Evolutionary conservation across 2,329 filamentous ascomycete genomes (phyloP), one percentile per base, ranked within the genome.

Genomic region (Cladosporium sp.): DNA sequence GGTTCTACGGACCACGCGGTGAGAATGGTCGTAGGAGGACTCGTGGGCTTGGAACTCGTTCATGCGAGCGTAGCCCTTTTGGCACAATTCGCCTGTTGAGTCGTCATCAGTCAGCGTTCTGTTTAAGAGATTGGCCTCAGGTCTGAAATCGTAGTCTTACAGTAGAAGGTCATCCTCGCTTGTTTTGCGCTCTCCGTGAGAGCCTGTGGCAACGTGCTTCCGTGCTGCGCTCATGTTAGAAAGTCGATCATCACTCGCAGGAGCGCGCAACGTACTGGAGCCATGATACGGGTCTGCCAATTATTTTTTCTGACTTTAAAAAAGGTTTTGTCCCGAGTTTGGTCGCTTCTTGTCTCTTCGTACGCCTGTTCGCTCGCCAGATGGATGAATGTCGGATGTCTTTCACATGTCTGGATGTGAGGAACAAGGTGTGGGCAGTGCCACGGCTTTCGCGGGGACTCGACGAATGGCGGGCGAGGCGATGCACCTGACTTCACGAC

Each of bases 41-140:
- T 96, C 87, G 69, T 98, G 93, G 7, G 91, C 86, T 71, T 97
- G 92, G 69, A 95, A 96, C 69, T 97, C 92, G 67, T 95, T 92
- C 79, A 95, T 92, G 52, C 93, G 89, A 1, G 85, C 84, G 72
- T 97, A 98, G 63, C 91, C 92, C 73, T 97, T 97, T 58, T 86
- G 84, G 75, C 93, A 97, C 51, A 97, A 81, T 38, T 84, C 81
- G 75, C 83, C 77, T 76, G 53, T 61, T 28, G 16, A 18, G 16
- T 18, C 16, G 16, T 18, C 16, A 18, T 18, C 16, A 18, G 16
- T 18, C 16, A 18, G 16, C 16, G 16, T 18, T 3, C 16, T 18
- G 16, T 18, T 18, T 18, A 18, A 18, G 4, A 3, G n/a, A 10
- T 19, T 22, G 16, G 16, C 16, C 16, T 18, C 16, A 18, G 16